Evolutionary conservation across 371 early-diverging fungal species (phyloP).

Genomic region (Rhizomucor miehei): DNA sequence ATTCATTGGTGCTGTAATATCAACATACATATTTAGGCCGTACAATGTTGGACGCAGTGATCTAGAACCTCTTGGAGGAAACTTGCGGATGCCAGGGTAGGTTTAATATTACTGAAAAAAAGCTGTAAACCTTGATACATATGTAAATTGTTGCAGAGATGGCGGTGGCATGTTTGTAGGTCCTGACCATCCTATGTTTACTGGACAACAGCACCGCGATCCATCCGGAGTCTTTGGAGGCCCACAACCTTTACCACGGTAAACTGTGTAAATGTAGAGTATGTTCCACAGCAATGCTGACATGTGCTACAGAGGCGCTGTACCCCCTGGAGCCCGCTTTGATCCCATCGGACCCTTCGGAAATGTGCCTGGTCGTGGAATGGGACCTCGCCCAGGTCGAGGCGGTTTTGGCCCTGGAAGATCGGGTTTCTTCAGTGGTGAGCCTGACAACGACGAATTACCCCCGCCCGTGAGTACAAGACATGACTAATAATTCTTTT

Average conservation of each 20-base stretch:
- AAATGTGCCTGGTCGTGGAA: slow-evolving; percentile 40
- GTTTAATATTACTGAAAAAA: neutral
- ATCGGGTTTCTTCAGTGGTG: slow-evolving; percentile 52
- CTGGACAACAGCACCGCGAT: slow-evolving; percentile 32
- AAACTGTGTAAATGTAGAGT: neutral
- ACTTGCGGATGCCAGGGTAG: slow-evolving; percentile 50
- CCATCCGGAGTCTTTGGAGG: slow-evolving; percentile 48
- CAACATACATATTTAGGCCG: slow-evolving; percentile 25
- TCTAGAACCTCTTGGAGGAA: slow-evolving; percentile 49
- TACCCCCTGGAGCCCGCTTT: slow-evolving; percentile 94
- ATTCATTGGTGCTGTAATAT: neutral
- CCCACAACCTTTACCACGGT: slow-evolving; percentile 52
- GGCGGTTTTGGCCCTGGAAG: slow-evolving; percentile 40
- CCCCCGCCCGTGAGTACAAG: slow-evolving; percentile 65
- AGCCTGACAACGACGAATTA: slow-evolving; percentile 78
- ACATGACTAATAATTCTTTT: neutral
- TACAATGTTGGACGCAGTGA: slow-evolving; percentile 61
- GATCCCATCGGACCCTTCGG: slow-evolving; percentile 91
- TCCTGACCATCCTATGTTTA: slow-evolving; percentile 90
- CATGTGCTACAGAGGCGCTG: slow-evolving; percentile 55
- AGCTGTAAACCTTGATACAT: neutral
- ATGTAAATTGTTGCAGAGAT: slow-evolving; percentile 10
- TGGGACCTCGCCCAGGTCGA: slow-evolving; percentile 28
- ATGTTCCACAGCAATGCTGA: too few species aligned
- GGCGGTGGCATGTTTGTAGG: slow-evolving; percentile 88